Evolutionary conservation across 805 yeast genomes (phyloP).

Genomic region (Metahyphopichia silvanorum): DNA sequence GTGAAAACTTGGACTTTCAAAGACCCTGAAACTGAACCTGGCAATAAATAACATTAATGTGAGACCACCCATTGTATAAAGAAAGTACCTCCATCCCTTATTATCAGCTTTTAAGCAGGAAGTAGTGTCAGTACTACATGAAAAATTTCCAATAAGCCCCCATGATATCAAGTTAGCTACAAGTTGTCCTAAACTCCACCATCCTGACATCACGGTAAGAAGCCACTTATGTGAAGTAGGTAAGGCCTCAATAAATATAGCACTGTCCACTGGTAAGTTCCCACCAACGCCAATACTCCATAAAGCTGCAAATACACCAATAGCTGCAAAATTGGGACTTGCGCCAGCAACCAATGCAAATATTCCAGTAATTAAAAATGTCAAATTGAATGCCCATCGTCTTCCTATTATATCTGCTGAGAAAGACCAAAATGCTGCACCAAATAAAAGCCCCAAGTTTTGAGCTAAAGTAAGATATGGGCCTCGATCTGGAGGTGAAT

Average conservation of each 20-base stretch:
- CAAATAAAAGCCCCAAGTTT: conserved; percentile 25
- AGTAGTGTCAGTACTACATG: conserved; percentile 30
- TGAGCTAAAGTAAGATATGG: conserved; percentile 42
- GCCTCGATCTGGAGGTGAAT: conserved; percentile 25
- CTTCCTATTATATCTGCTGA: conserved; percentile 10
- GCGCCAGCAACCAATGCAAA: conserved; percentile 24
- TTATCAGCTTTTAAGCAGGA: conserved; percentile 44
- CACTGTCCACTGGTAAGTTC: conserved; percentile 25
- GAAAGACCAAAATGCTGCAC: conserved; percentile 9
- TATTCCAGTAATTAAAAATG: conserved; percentile 18
- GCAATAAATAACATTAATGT: conserved; percentile 35
- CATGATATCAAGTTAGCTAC: conserved; percentile 50
- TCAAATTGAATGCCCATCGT: conserved; percentile 10
- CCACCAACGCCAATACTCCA: conserved; percentile 25
- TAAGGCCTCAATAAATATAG: conserved; percentile 23
- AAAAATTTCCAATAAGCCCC: conserved; percentile 43
- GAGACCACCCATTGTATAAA: conserved; percentile 47
- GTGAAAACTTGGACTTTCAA: conserved; percentile 57
- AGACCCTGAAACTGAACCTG: conserved; percentile 34
- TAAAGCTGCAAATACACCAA: conserved; percentile 19
- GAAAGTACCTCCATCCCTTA: conserved; percentile 61
- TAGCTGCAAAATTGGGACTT: conserved; percentile 21
- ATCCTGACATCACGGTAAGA: conserved; percentile 39
- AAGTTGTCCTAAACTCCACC: conserved; percentile 64
- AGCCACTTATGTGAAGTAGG: conserved; percentile 24